Base-by-base conservation (phyloP, 768 basidiomycete species). In the Lactifluus hygrophoroides region DNA sequence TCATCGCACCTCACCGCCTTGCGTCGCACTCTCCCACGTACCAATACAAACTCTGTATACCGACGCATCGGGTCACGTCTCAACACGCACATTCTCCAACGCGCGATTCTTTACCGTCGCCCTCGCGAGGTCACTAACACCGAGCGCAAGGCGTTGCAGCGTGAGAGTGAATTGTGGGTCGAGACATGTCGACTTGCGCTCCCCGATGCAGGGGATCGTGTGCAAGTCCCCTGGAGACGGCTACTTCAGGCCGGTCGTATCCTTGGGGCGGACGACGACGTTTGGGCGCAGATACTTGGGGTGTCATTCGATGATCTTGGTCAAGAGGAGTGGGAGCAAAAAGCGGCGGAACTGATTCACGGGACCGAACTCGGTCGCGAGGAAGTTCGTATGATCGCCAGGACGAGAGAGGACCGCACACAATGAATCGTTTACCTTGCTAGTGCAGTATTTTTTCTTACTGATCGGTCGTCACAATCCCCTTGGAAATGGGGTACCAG, bases 81-180 rank as follows among this genome's bases (percentile, higher is more conserved):
- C 13, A 77, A 87, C 0, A 82, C 86, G 49, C 83, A 94, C 67
- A 84, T 98, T 52, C 73, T 89, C 19, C 90, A 94, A 62, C 86
- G 94, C 14, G 83, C 87, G 58, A 83, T 96, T 54, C 69, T 87
- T 38, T 89, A 88, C 67, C 84, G 90, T 43, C 85, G 90, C 0
- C 80, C 81, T 59, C 79, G 73, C 6, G 75, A 76, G 54, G 75
- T 94, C 56, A 75, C 78, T 32, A 69, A 77, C 3, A 66, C 69
- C 8, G 86, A 90, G 54, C 89, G 86, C 5, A 77, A 75, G 58
- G 72, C 74, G 21, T 77, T 95, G 21, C 75, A 75, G 21, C 79
- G 80, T 1, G 94, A 98, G 70, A 83, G 82, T 74, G 79, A 84
- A 66, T 76, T 91, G 48, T 93, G 94, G 93, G 77, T 86, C 5